Percentiles rank a stretch among this genome's conserved stretches.
phyloP scores from a whole-genome alignment of 2,329 filamentous ascomycete species.

The Diaporthe vaccinii region DNA sequence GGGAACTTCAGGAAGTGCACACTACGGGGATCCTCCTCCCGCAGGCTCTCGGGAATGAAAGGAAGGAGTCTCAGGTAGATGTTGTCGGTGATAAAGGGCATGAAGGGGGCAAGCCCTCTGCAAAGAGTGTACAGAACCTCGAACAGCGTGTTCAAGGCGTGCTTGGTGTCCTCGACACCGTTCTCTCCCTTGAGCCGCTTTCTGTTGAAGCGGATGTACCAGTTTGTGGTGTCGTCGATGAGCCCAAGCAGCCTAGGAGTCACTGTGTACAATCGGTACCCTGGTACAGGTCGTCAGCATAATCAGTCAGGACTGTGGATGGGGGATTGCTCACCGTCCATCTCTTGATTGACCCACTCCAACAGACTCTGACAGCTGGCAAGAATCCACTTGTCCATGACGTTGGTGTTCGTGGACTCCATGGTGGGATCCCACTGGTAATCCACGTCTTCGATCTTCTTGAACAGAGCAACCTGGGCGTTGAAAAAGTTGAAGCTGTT shows the following conservation, averaged over 20 bases:
- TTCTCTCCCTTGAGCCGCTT: conserved; percentile 92
- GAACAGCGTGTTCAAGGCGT: conserved; percentile 94
- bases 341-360: conserved; percentile 92
- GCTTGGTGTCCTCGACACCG: conserved; percentile 85
- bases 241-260: conserved; percentile 85
- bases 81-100: conserved; percentile 93
- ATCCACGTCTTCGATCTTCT: conserved; percentile 85
- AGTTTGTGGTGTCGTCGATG: conserved; percentile 97
- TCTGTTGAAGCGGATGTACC: conserved; percentile 97
- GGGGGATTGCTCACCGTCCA: conserved; percentile 72
- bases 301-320: neutral
- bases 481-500: conserved; percentile 98
- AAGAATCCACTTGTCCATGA: conserved; percentile 97
- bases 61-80: conserved; percentile 89
- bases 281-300: conserved; percentile 51
- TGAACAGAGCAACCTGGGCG: conserved; percentile 85
- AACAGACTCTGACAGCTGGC: conserved; percentile 92
- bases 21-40: conserved; percentile 81
- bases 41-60: conserved; percentile 80
- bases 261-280: conserved; percentile 88
- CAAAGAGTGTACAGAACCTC: conserved; percentile 93
- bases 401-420: conserved; percentile 84
- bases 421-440: conserved; percentile 84
- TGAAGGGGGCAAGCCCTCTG: conserved; percentile 92
- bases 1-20: conserved; percentile 96